A percentile compares a stretch with the other conserved stretches of the same genome.
These are phyloP conservation scores for Linum usitatissimum DNA, from an alignment of 345 rosid genomes.

Conservation along the genomic window DNA sequence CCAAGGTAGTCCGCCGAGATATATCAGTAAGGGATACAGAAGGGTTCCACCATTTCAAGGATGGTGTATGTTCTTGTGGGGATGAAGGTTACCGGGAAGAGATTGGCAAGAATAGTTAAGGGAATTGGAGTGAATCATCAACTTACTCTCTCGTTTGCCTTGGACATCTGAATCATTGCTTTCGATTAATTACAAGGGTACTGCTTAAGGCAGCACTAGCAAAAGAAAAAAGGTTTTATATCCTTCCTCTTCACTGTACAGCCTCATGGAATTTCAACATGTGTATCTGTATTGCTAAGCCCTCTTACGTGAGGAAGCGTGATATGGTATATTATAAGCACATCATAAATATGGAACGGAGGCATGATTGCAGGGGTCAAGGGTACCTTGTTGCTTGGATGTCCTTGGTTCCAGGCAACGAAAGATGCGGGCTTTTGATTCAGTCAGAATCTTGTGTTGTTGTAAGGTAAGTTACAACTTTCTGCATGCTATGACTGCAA, in stretches of 20 bases:
- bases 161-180: too few species aligned
- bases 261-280: neutral
- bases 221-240: neutral
- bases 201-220: neutral
- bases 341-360: neutral
- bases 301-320: neutral
- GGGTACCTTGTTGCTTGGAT: neutral
- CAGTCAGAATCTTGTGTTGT: neutral
- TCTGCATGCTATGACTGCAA: neutral
- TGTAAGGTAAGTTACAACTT: neutral
- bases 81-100: conserved; percentile 33
- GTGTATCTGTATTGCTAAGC: neutral
- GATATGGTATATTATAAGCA: neutral
- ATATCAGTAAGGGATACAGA: conserved; percentile 24
- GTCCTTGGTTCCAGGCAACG: neutral
- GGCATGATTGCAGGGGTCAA: neutral
- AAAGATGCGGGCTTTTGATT: neutral
- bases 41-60: conserved; percentile 27
- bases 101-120: conserved; percentile 7
- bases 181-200: neutral
- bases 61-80: conserved; percentile 22
- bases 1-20: conserved; percentile 23
- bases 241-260: neutral
- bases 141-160: neutral
- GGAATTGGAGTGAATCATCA: conserved; percentile 1